Percentiles rank a stretch among this genome's conserved stretches.
phyloP scores from a whole-genome alignment of 805 yeast genomes.

The Komagataella populi region DNA sequence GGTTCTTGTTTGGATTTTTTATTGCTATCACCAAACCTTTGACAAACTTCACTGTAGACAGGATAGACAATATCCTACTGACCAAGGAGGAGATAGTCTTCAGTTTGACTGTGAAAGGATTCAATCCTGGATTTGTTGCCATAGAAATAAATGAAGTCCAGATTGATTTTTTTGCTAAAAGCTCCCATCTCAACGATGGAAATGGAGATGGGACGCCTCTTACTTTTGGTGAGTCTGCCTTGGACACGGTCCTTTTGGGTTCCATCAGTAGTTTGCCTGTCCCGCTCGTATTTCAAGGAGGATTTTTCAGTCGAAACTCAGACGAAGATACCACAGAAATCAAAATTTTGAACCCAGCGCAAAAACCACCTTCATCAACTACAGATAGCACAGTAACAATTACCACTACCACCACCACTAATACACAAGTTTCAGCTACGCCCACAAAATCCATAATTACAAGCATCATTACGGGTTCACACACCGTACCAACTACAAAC shows the following conservation, averaged over 20 bases:
- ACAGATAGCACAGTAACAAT: neutral
- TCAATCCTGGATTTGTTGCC: slow-evolving; percentile 77
- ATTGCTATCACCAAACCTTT: slow-evolving; percentile 81
- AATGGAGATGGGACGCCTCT: neutral
- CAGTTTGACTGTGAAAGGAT: slow-evolving; percentile 63
- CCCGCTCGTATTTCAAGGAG: slow-evolving; percentile 65
- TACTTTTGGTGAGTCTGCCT: slow-evolving; percentile 11
- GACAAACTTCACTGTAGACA: slow-evolving; percentile 43
- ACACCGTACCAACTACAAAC: neutral
- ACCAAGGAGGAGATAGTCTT: slow-evolving; percentile 79
- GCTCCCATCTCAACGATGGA: slow-evolving; percentile 11
- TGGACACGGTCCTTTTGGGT: slow-evolving; percentile 68
- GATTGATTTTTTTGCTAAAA: slow-evolving; percentile 75
- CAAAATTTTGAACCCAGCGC: slow-evolving; percentile 45
- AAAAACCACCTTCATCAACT: slow-evolving; percentile 12
- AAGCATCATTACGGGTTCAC: neutral
- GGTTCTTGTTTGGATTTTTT: slow-evolving; percentile 73
- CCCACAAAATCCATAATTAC: neutral
- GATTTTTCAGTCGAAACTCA: slow-evolving; percentile 51
- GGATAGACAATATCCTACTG: slow-evolving; percentile 60
- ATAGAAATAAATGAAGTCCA: slow-evolving; percentile 53
- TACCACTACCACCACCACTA: neutral
- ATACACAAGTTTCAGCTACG: slow-evolving; percentile 10
- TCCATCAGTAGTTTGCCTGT: slow-evolving; percentile 52
- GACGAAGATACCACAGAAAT: slow-evolving; percentile 54